These are phyloP conservation scores for Fusarium luffae DNA, from an alignment of 2,329 filamentous ascomycete species.

Conservation along the genomic window DNA sequence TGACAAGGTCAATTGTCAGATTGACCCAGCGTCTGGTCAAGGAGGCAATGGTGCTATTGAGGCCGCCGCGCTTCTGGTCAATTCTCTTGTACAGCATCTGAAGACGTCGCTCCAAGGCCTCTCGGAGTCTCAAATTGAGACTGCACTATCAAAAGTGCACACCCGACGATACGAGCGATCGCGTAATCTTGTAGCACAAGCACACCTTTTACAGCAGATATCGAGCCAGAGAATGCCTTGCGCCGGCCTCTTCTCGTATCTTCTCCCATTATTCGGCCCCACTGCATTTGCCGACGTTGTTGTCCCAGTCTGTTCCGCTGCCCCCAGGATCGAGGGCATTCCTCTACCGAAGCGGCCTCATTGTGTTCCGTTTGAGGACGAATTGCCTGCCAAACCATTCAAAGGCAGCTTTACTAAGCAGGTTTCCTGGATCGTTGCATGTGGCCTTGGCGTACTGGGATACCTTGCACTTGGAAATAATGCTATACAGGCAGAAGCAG, in stretches of 20 bases:
- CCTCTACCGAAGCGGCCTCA: not conserved
- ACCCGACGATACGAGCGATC: not conserved
- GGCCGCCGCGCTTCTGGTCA: not conserved
- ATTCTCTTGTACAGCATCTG: not conserved
- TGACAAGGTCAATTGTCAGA: not conserved
- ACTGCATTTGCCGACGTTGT: not conserved
- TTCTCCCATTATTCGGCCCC: not conserved
- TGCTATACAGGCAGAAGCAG: not conserved
- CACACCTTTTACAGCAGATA: not conserved
- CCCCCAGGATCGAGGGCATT: not conserved
- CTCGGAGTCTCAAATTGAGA: not conserved
- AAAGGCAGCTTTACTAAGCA: not conserved
- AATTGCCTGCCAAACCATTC: not conserved
- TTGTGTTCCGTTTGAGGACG: not conserved
- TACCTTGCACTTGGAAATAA: not conserved
- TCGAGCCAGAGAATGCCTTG: not conserved
- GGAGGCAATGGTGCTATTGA: conserved; percentile 8
- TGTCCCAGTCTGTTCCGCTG: not conserved
- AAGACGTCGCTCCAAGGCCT: not conserved
- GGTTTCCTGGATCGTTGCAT: not conserved
- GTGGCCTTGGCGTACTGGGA: not conserved
- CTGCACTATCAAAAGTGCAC: not conserved
- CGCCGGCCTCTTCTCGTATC: not conserved
- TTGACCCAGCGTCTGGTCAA: conserved; percentile 1
- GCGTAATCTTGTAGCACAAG: not conserved